Evolutionary conservation across 352 stramenopile species (phyloP), one percentile per base, ranked within the genome.

Genomic region (Globisporangium parvum): DNA sequence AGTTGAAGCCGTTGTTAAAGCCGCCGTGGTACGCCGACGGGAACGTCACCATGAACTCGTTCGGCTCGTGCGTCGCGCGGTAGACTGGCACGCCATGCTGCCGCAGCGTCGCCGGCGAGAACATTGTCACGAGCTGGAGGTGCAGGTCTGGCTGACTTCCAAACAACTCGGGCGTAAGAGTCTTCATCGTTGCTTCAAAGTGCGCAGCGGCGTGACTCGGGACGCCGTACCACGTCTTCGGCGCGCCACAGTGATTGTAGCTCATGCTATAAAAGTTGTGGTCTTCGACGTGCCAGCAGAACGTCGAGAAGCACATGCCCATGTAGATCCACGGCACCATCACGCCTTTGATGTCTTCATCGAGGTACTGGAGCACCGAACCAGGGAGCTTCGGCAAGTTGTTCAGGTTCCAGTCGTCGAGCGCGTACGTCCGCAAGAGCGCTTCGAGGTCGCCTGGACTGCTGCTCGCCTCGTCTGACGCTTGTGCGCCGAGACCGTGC

Each of bases 241-340:
- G 86, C 11, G 88, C 93, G 8, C 97, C 97, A 21, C 85, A 95
- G 71, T 99, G 97, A 55, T 98, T 77, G 70, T 99, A 99, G 66
- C 98, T 99, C 66, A 99, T 99, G 53, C 87, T 98, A 61, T 99
- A 99, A 55, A 99, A 96, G 75, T 99, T 99, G 75, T 99, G 97
- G 69, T 99, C 97, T 71, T 99, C 97, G 35, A 98, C 98, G 66
- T 99, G 97, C 96, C 96, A 99, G 66, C 94, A 98, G 70, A 99
- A 99, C 1, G 97, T 98, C 6, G 93, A 98, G 61, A 99, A 99
- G 31, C 98, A 88, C 80, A 98, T 98, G 21, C 97, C 97, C 64
- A 98, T 95, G 73, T 99, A 99, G 53, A 99, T 81, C 97, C 97
- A 99, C n/a, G 97, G 97, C 20, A 99, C 87, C 80, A 98, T 99